Evolutionary conservation across 176 grass and related monocot species (phyloP).

Genomic region (Urochloa ruziziensis): DNA sequence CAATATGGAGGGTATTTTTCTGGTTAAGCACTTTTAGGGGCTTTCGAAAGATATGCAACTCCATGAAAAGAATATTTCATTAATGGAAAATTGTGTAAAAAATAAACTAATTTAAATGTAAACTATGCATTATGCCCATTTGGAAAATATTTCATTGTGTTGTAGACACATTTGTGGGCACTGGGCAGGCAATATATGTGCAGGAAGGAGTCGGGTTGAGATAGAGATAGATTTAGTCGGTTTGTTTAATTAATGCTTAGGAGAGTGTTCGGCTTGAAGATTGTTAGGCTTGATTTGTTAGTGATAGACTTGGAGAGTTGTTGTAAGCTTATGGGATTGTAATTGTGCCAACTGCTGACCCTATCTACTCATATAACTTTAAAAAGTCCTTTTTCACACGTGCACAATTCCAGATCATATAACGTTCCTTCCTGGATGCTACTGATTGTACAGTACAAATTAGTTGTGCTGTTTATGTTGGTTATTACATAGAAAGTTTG

Average conservation of each 20-base stretch:
- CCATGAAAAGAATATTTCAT: background rate
- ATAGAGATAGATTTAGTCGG: background rate
- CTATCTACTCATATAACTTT: constrained; percentile 12
- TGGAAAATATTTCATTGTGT: background rate
- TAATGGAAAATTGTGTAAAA: background rate
- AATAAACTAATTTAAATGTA: background rate
- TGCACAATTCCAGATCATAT: background rate
- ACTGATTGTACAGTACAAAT: constrained; percentile 4
- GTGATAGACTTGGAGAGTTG: background rate
- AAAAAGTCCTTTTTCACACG: background rate
- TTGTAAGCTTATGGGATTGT: background rate
- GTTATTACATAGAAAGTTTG: constrained; percentile 15
- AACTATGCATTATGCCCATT: background rate
- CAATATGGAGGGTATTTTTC: background rate
- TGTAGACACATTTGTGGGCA: background rate
- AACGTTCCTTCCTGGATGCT: background rate
- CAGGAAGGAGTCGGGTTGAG: background rate
- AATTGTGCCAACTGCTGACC: too few species aligned
- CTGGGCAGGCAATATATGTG: background rate
- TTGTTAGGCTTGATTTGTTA: background rate
- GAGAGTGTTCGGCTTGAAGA: background rate
- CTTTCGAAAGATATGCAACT: background rate
- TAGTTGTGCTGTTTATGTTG: constrained; percentile 3
- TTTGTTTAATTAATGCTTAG: background rate
- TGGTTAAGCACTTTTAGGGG: background rate